Conservation (phyloP, 495 filamentous ascomycete species). For the Penicillium nucicola region DNA sequence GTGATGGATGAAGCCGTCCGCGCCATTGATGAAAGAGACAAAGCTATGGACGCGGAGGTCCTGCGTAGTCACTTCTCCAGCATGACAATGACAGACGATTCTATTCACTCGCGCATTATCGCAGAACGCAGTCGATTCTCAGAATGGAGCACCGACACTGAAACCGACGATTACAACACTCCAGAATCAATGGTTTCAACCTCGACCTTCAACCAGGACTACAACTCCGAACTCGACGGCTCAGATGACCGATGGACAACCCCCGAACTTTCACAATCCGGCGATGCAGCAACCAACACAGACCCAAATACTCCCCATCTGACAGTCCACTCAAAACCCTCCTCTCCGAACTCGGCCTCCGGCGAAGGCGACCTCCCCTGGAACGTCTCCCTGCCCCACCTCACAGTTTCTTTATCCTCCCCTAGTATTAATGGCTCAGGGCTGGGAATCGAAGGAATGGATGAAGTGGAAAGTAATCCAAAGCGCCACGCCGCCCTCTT, state of each 20-base stretch:
- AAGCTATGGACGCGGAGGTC: constrained; percentile 30
- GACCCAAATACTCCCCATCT: constrained; percentile 43
- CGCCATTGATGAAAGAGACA: constrained; percentile 37
- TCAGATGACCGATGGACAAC: constrained; percentile 20
- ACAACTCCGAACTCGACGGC: constrained; percentile 14
- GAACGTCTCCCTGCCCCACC: constrained; percentile 25
- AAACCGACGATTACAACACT: constrained; percentile 25
- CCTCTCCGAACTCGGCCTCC: constrained; percentile 31
- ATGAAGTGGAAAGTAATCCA: constrained; percentile 40
- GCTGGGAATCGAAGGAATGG: constrained; percentile 36
- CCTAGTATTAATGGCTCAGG: constrained; percentile 32
- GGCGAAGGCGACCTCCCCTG: constrained; percentile 28
- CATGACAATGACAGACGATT: constrained; percentile 39
- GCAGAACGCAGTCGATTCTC: constrained; percentile 44
- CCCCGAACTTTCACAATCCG: constrained; percentile 23
- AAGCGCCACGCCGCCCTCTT: constrained; percentile 47
- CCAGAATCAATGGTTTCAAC: constrained; percentile 40
- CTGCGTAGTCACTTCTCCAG: constrained; percentile 43
- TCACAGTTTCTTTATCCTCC: constrained; percentile 31
- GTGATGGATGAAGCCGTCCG: constrained; percentile 48
- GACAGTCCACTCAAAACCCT: constrained; percentile 32
- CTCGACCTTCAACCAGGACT: constrained; percentile 27
- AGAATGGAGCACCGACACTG: constrained; percentile 45
- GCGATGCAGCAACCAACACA: constrained; percentile 22
- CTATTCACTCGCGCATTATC: constrained; percentile 19